Conservation (phyloP, 2,329 filamentous ascomycete genomes). For the Diaporthe vexans region DNA sequence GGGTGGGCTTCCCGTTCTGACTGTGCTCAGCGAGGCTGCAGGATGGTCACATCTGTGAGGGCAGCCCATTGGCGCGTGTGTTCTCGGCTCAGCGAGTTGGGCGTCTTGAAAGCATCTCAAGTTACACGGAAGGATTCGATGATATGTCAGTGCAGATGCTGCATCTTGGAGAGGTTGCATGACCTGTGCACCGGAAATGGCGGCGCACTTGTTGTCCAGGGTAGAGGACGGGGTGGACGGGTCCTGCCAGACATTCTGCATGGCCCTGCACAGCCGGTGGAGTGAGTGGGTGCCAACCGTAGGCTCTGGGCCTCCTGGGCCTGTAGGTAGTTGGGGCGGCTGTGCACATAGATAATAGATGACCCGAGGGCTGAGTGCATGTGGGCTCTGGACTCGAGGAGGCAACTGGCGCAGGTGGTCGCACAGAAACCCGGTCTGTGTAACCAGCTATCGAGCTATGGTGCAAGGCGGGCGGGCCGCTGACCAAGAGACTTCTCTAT, state of each 20-base stretch:
- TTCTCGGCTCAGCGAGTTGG: conserved; percentile 9
- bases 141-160: conserved; percentile 36
- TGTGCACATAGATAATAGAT: conserved; percentile 20
- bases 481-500: conserved; percentile 31
- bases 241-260: conserved; percentile 8
- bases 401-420: conserved; percentile 19
- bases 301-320: no score
- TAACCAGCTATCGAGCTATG: conserved; percentile 21
- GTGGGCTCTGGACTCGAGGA: conserved; percentile 10
- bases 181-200: conserved; percentile 13
- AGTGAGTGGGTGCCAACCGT: background rate
- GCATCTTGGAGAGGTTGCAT: conserved; percentile 29
- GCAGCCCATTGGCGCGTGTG: conserved; percentile 31
- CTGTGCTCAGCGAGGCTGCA: conserved; percentile 37
- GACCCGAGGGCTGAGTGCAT: conserved; percentile 24
- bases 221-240: background rate
- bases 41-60: conserved; percentile 34
- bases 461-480: conserved; percentile 28
- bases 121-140: conserved; percentile 41
- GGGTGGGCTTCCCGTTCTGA: conserved; percentile 26
- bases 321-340: conserved; percentile 9
- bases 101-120: conserved; percentile 25
- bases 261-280: conserved; percentile 10
- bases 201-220: conserved; percentile 16
- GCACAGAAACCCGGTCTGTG: conserved; percentile 29